phyloP scores from a whole-genome alignment of 495 filamentous ascomycete species.

The Cetradonia linearis region DNA sequence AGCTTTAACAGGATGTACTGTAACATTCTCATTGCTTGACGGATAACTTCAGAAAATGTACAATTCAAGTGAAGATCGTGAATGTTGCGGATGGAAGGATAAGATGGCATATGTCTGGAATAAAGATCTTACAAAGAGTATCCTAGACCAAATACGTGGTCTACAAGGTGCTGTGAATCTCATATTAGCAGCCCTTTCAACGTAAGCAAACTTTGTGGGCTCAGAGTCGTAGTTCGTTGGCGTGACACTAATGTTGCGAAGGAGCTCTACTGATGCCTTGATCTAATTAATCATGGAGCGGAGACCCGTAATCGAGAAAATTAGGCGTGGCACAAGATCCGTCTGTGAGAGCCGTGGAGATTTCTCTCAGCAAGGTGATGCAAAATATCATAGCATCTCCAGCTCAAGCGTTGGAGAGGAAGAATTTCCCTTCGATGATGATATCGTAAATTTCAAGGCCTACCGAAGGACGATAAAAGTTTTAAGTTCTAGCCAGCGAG shows the following conservation, averaged over 20 bases:
- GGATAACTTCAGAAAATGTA: not conserved
- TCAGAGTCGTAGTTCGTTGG: too few species aligned
- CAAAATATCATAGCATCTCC: not conserved
- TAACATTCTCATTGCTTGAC: slow-evolving; percentile 2
- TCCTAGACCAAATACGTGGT: not conserved
- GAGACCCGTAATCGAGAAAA: not conserved
- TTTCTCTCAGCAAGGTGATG: not conserved
- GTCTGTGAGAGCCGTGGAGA: not conserved
- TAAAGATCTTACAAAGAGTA: not conserved
- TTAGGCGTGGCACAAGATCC: not conserved
- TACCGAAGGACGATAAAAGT: not conserved
- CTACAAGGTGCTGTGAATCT: slow-evolving; percentile 1
- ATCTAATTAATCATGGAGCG: not conserved
- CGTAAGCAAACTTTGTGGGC: not conserved
- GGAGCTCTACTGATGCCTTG: not conserved
- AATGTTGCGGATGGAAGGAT: not conserved
- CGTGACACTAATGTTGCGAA: too few species aligned
- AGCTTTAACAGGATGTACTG: not conserved
- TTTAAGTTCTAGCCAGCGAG: not conserved
- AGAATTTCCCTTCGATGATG: slow-evolving; percentile 4
- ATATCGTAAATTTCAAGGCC: not conserved
- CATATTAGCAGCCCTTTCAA: not conserved
- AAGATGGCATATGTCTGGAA: not conserved
- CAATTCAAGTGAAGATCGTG: not conserved
- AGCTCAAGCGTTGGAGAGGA: not conserved